Evolutionary conservation across 2,329 filamentous ascomycete species (phyloP), one percentile per base, ranked within the genome.

Genomic region (Fusarium vanettenii): DNA sequence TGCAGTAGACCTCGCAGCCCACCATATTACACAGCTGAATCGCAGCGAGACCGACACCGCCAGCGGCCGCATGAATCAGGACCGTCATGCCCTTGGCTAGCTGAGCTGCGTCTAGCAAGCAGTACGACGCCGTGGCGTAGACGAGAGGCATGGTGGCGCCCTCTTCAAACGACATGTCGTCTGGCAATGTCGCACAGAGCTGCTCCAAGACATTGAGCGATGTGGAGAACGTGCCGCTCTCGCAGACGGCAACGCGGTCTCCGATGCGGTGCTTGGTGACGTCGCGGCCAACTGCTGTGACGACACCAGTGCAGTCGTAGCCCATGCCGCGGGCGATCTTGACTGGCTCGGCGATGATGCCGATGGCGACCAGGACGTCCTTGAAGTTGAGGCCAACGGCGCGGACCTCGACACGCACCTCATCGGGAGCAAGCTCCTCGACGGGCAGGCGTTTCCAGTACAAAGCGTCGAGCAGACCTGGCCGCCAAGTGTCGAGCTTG

Each of bases 111-210:
- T 37, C 35, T 37, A 37, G 35, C 35, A 37, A 37, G 35, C 35
- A 37, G 35, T 37, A 37, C 35, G 35, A 37, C 35, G 81, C 83
- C 1, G 84, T 85, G 13, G 67, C 60, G 59, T 74, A 85, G 3
- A 80, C 79, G 8, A 81, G 67, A 0, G 83, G 82, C 25, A 85
- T 73, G 0, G 82, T 80, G 5, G 82, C 82, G 2, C 80, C 84
- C 5, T 80, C 77, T 16, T 79, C 80, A 20, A 84, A 84, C 4
- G 68, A 70, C 77, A 86, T 79, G 29, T 61, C 60, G 9, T 80
- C 79, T 0, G 84, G 83, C 41, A 45, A 45, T 45, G 20, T 45
- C 41, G 41, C 35, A 37, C 35, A 37, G 35, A 37, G 35, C 35
- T 37, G 35, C 35, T 37, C 35, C 14, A 37, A 37, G 35, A 37